A percentile compares a stretch with the other conserved stretches of the same genome.
phyloP scores from a whole-genome alignment of 768 basidiomycete species.

The Clitopilus hobsonii region DNA sequence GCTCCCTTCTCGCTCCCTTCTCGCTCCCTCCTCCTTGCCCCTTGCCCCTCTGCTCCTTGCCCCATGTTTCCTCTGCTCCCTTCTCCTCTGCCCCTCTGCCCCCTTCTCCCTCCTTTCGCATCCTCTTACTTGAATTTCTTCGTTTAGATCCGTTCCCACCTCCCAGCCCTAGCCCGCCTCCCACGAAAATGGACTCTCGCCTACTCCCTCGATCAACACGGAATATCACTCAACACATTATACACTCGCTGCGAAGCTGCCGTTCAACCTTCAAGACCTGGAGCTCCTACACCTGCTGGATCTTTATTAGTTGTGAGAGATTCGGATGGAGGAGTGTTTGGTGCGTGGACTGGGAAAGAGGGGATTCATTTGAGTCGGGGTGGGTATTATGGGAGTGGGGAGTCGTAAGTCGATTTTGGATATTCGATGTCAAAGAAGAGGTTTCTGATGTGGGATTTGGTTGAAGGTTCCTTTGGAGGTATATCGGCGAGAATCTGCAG shows the following conservation, averaged over 20 bases:
- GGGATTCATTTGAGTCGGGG: slow-evolving; percentile 55
- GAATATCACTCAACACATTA: slow-evolving; percentile 86
- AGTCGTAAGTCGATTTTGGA: slow-evolving; percentile 55
- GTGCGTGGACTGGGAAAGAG: slow-evolving; percentile 82
- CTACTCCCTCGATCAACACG: slow-evolving; percentile 93
- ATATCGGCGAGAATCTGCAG: slow-evolving; percentile 41
- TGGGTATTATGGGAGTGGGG: slow-evolving; percentile 84
- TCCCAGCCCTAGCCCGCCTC: slow-evolving; percentile 73
- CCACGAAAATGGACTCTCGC: slow-evolving; percentile 70
- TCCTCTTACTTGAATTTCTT: too few relatives aligned
- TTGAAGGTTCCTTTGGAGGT: slow-evolving; percentile 76
- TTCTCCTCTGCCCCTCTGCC: too few relatives aligned
- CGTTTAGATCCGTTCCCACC: slow-evolving; percentile 65
- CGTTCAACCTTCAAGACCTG: slow-evolving; percentile 20
- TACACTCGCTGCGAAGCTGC: slow-evolving; percentile 59
- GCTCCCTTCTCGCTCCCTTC: neutral
- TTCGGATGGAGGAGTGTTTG: slow-evolving; percentile 62
- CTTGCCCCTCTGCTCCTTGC: neutral
- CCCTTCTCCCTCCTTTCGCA: too few relatives aligned
- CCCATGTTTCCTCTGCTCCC: too few relatives aligned
- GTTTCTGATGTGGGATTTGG: too few relatives aligned
- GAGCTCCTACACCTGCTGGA: slow-evolving; percentile 24
- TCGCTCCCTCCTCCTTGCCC: neutral
- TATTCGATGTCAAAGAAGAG: too few relatives aligned
- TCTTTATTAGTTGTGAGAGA: slow-evolving; percentile 68